Base-by-base conservation (phyloP, 257 asterid species). In the Capsicum pubescens region DNA sequence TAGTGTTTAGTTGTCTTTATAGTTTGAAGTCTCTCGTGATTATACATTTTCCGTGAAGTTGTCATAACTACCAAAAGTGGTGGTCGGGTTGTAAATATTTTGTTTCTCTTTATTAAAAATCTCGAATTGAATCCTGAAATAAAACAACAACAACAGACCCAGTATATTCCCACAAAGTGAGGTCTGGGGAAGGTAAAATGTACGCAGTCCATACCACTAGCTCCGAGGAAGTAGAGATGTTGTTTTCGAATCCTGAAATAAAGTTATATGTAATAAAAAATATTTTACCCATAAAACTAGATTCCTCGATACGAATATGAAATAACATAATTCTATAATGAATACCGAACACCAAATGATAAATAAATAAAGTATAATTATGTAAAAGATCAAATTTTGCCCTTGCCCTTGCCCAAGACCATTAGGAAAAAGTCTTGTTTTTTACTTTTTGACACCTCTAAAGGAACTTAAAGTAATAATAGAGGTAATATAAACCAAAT, bases 231-330 rank as follows among this genome's bases (percentile, higher is more conserved):
- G 32, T 26, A 26, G 32, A 26, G 32, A 26, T 1, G 32, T 2
- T 26, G 32, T 26, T 26, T 26, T 2, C 2, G 15, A 61, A 6
- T 0, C 0, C 1, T 9, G 7, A 9, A 61, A 60, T 9, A 60
- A 9, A 9, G n/a, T 60, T 2, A 8, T 0, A 0, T 32, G 32
- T 32, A 7, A 12, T 66, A 66, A 66, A 39, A 0, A 0, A 13
- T 0, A 32, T 0, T 66, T 13, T 32, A 1, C 7, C 48, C 6
- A 9, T 5, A 66, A 32, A 6, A 66, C 39, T 36, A 5, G 26
- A 0, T 14, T 69, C 16, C 6, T 19, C 1, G 0, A 14, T 0
- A 1, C 0, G 4, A 8, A 0, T 39, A 16, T 8, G 8, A 26
- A 26, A 26, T 7, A 67, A 36, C 16, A 39, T 0, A 1, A 3